Evolutionary conservation across 768 basidiomycete species (phyloP), one percentile per base, ranked within the genome.

Genomic region (Lyophyllum decastes): DNA sequence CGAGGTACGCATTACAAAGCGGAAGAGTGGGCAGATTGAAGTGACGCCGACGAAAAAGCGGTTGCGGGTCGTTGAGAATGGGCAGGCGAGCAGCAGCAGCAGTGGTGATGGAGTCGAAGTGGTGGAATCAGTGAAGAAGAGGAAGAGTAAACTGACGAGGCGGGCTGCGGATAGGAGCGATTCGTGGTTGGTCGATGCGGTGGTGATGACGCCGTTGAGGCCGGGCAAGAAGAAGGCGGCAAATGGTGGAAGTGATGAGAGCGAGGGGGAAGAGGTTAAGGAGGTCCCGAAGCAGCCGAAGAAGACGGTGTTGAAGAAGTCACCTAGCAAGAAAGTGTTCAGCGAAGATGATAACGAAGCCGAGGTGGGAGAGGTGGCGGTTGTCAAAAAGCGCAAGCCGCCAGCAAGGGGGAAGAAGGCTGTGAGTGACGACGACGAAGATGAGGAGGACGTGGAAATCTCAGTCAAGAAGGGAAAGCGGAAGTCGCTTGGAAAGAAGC

Each of bases 161-260:
- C 43, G 66, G 35, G 55, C 48, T 10, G 54, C 63, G 33, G 45
- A 58, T 40, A 47, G 26, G 45, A 58, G 34, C 51, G 35, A 59
- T 19, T 54, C 61, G 24, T 66, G 55, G 63, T 56, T 61, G 14
- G 44, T 57, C 46, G 65, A 61, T 52, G 59, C 50, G 49, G 56
- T 56, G 2, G 53, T 51, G 30, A 40, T 55, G 1, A 57, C 58
- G 4, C 60, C 61, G 49, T 10, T 53, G 34, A 65, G 58, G 26
- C 45, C 56, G 22, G 54, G 43, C 25, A 52, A 40, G 33, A 52
- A 34, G 26, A 41, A 19, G 35, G n/a, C 35, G 16, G 34, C 27
- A 16, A 25, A 30, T n/a, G 47, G 25, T 22, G 26, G 26, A 9
- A 25, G 12, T 9, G 24, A 54, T 2, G 54, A 50, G 30, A 17